phyloP scores from a whole-genome alignment of 2,329 filamentous ascomycete genomes.

The Fusarium brevicatenulatum region DNA sequence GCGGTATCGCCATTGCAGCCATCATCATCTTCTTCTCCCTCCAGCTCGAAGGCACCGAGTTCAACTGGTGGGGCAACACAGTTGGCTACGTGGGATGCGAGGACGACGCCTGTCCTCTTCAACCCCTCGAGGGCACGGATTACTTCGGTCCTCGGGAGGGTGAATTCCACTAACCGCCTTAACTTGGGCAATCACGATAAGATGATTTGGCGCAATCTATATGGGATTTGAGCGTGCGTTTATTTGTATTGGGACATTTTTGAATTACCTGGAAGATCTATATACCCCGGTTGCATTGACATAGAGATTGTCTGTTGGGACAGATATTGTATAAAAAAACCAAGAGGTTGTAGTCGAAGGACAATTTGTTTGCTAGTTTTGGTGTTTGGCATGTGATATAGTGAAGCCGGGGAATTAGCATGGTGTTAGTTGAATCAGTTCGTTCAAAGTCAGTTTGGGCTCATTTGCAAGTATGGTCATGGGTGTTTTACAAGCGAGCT shows the following conservation, averaged over 20 bases:
- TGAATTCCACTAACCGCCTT: conserved; percentile 45
- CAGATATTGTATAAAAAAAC: conserved; percentile 30
- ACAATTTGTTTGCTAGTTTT: neutral
- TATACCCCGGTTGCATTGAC: conserved; percentile 43
- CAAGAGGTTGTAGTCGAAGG: conserved; percentile 14
- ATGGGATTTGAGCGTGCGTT: conserved; percentile 41
- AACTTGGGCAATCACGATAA: conserved; percentile 17
- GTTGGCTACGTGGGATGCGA: conserved; percentile 56
- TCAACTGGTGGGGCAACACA: conserved; percentile 63
- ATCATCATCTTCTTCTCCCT: conserved; percentile 65
- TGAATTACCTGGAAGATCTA: conserved; percentile 35
- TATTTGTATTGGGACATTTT: conserved; percentile 38
- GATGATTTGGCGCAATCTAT: conserved; percentile 40
- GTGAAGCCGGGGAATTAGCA: neutral
- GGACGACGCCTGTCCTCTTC: conserved; percentile 52
- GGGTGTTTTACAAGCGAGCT: neutral
- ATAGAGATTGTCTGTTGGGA: conserved; percentile 37
- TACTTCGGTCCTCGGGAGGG: conserved; percentile 55
- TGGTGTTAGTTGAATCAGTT: neutral
- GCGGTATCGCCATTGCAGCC: conserved; percentile 60
- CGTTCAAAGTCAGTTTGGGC: neutral
- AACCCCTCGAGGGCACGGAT: conserved; percentile 48
- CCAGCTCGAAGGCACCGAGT: conserved; percentile 54
- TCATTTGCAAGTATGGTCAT: neutral
- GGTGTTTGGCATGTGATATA: neutral